Conservation (phyloP, 2,329 filamentous ascomycete genomes). For the Alternaria brassicicola region DNA sequence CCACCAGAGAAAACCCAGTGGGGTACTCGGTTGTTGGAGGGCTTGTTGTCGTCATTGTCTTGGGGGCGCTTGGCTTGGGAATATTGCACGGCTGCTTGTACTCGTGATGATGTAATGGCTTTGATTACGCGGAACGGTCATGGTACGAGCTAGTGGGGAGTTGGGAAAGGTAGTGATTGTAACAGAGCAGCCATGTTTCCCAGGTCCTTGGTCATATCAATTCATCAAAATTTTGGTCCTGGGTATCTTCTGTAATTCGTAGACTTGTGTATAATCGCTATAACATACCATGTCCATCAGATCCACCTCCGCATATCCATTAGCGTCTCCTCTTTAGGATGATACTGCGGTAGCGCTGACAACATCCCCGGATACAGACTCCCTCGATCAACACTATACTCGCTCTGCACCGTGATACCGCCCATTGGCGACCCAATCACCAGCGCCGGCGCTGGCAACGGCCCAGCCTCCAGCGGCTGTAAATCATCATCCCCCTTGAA, state of each 20-base stretch:
- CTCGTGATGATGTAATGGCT: neutral
- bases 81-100: too few species aligned
- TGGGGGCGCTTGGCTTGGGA: neutral
- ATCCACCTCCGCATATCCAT: neutral
- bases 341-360: neutral
- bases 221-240: neutral
- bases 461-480: neutral
- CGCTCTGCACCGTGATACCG: neutral
- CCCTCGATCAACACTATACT: neutral
- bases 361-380: neutral
- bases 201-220: too few species aligned
- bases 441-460: neutral
- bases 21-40: neutral
- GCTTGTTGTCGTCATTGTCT: neutral
- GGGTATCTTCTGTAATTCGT: neutral
- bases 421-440: neutral
- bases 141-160: too few species aligned
- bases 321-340: neutral
- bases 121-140: too few species aligned
- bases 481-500: neutral
- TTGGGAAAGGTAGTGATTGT: too few species aligned
- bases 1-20: neutral
- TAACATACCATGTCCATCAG: neutral
- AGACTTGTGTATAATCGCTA: neutral
- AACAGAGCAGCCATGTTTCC: too few species aligned